Conservation (phyloP, 208 protist genomes). For the Crithidia bombi region DNA sequence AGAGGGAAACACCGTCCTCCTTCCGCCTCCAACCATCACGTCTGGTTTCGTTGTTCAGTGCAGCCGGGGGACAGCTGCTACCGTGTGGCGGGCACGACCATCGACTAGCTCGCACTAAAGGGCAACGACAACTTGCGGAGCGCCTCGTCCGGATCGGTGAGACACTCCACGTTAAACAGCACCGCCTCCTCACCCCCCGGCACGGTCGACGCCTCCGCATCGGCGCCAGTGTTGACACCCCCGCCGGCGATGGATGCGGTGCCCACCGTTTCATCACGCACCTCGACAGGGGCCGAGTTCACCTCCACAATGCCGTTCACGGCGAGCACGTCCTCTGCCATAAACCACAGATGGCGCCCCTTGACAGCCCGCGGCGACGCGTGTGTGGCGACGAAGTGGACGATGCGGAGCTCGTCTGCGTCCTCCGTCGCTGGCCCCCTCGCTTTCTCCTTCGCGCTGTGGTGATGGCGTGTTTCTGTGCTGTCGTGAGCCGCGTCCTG, state of each 20-base stretch:
- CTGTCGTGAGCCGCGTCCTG: not conserved
- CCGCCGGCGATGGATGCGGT: not conserved
- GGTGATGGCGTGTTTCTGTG: not conserved
- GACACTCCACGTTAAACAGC: conserved; percentile 66
- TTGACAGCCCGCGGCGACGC: conserved; percentile 16
- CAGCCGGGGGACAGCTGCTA: not conserved
- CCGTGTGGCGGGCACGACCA: not conserved
- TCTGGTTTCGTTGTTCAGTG: not conserved
- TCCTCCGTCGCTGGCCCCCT: not conserved
- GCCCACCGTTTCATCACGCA: not conserved
- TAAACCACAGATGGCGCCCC: conserved; percentile 61
- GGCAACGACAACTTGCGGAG: conserved; percentile 24
- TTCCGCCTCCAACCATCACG: not conserved
- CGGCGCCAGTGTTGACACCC: not conserved
- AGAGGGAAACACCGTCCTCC: no score
- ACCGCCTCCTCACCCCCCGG: not conserved
- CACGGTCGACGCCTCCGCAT: not conserved
- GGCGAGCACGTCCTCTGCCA: conserved; percentile 64
- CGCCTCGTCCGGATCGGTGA: conserved; percentile 53
- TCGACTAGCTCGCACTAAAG: conserved; percentile 2
- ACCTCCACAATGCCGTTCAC: conserved; percentile 71
- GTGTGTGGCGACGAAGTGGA: conserved; percentile 18
- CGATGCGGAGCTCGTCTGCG: conserved; percentile 3
- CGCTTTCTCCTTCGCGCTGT: not conserved
- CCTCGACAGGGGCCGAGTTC: conserved; percentile 72